These are phyloP conservation scores for Aureobasidium sp. DNA, from an alignment of 2,329 filamentous ascomycete genomes.

Conservation along the genomic window DNA sequence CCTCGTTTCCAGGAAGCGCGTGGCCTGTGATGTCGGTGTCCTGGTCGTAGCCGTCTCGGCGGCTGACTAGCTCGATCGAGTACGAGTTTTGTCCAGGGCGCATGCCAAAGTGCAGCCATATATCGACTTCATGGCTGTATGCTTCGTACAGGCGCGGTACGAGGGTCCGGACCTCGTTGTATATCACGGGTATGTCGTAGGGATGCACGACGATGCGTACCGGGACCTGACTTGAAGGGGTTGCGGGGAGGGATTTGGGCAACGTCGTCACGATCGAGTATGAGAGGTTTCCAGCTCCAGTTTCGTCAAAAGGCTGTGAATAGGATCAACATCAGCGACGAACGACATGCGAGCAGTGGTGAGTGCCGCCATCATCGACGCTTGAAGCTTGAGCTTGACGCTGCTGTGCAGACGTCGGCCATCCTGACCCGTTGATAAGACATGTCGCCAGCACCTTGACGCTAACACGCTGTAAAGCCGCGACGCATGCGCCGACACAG, in stretches of 20 bases:
- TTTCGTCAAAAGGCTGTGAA: constrained; percentile 65
- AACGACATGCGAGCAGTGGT: not conserved
- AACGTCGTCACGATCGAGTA: constrained; percentile 68
- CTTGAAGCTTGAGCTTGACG: not conserved
- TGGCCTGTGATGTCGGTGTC: constrained; percentile 61
- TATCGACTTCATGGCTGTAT: constrained; percentile 48
- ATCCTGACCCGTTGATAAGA: not conserved
- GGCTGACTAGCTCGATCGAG: constrained; percentile 62
- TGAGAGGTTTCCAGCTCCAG: constrained; percentile 65
- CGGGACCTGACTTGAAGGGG: constrained; percentile 28
- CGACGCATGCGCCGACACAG: not conserved
- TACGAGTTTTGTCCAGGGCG: constrained; percentile 60
- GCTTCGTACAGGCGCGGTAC: constrained; percentile 57
- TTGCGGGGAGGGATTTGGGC: constrained; percentile 53
- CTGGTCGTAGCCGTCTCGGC: constrained; percentile 61
- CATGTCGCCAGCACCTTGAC: not conserved
- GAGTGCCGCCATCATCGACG: not conserved
- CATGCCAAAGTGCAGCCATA: constrained; percentile 75
- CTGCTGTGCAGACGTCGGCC: not conserved
- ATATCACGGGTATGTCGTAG: constrained; percentile 62
- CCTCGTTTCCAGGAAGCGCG: constrained; percentile 24
- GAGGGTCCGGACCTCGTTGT: constrained; percentile 56
- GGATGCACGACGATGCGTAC: constrained; percentile 61
- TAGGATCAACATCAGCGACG: constrained; percentile 13
- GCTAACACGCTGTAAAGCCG: not conserved